These are phyloP conservation scores for Pseudopithomyces maydicus DNA, from an alignment of 2,329 filamentous ascomycete species.

Conservation along the genomic window DNA sequence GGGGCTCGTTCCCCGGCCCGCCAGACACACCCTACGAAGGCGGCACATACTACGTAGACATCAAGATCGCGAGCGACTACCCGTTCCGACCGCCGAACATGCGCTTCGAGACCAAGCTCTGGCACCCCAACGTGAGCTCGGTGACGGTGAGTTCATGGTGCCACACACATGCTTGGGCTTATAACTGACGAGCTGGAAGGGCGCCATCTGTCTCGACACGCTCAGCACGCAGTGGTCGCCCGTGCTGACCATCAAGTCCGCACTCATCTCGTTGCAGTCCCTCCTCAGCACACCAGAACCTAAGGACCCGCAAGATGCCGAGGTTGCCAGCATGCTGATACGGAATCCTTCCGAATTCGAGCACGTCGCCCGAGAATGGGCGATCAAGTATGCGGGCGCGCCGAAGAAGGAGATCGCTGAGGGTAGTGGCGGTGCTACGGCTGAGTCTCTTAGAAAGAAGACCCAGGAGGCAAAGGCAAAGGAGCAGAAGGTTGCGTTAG, in stretches of 20 bases:
- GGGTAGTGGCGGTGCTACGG: constrained; percentile 57
- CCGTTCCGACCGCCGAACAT: constrained; percentile 92
- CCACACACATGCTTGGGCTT: not conserved
- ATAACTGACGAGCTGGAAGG: constrained; percentile 60
- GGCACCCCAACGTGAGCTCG: constrained; percentile 96
- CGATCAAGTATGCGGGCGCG: constrained; percentile 80
- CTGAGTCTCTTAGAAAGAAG: constrained; percentile 60
- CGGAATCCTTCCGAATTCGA: constrained; percentile 79
- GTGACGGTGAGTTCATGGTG: constrained; percentile 72
- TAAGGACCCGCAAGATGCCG: constrained; percentile 94
- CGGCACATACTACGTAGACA: constrained; percentile 80
- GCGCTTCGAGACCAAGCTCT: constrained; percentile 90
- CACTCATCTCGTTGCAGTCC: constrained; percentile 89
- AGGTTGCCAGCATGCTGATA: constrained; percentile 90
- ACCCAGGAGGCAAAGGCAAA: constrained; percentile 61
- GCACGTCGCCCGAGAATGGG: constrained; percentile 86
- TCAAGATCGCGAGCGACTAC: constrained; percentile 85
- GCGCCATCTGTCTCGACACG: constrained; percentile 95
- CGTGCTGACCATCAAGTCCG: constrained; percentile 94
- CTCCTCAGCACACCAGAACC: constrained; percentile 93
- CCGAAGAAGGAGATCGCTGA: constrained; percentile 63
- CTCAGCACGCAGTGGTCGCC: constrained; percentile 91
- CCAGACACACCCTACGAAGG: constrained; percentile 94
- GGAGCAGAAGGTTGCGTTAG: constrained; percentile 62
- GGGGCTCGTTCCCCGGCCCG: constrained; percentile 81